A percentile compares a stretch with the other conserved stretches of the same genome.
Conservation (phyloP, 257 asterid genomes). For the Ilex asprella region DNA sequence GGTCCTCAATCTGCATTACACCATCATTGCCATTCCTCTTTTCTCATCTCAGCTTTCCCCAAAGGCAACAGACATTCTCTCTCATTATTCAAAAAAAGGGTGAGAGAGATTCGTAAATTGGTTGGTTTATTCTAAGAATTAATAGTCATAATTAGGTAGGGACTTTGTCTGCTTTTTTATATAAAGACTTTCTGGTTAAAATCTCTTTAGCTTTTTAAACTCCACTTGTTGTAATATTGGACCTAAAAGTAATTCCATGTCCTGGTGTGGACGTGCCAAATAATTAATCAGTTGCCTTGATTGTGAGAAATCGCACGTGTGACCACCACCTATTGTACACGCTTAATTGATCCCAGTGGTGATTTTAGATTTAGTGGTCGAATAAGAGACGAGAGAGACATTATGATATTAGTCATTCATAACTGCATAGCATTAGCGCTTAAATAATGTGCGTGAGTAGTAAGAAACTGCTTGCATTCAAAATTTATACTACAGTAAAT, state of each 20-base stretch:
- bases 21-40: constrained; percentile 15
- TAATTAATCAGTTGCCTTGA: too few species aligned
- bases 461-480: too few species aligned
- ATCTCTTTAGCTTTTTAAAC: constrained; percentile 18
- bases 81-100: constrained; percentile 20
- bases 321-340: too few species aligned
- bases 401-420: too few species aligned
- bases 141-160: constrained; percentile 19
- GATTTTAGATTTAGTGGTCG: too few species aligned
- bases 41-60: constrained; percentile 12
- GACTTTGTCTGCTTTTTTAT: constrained; percentile 10
- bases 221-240: constrained; percentile 5
- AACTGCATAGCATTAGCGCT: too few species aligned
- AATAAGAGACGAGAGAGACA: too few species aligned
- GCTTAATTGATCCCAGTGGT: too few species aligned
- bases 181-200: constrained; percentile 7
- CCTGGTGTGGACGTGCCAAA: constrained; percentile 12
- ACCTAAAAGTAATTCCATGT: constrained; percentile 26
- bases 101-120: constrained; percentile 13
- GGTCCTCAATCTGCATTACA: constrained; percentile 17
- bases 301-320: constrained; percentile 5
- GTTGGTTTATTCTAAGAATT: constrained; percentile 9
- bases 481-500: too few species aligned
- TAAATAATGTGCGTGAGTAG: too few species aligned
- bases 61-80: constrained; percentile 33